Evolutionary conservation across 1,284 basidiomycete species (phyloP).

Genomic region (Cryptococcus amylolentus): DNA sequence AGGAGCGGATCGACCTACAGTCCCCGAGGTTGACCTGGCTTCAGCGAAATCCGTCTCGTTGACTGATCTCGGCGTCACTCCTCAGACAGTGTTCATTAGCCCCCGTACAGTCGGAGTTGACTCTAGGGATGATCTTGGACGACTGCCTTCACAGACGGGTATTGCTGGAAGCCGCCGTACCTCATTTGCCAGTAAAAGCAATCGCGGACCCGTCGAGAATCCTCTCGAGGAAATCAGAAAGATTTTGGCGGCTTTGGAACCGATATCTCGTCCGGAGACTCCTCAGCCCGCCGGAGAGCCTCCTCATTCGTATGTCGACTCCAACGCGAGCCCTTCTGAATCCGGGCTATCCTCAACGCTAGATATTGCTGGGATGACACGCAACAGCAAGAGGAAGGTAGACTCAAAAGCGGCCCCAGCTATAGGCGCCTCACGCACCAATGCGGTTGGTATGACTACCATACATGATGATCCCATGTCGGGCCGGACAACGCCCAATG

Average conservation of each 20-base stretch:
- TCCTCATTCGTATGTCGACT: constrained; percentile 8
- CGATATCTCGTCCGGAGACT: constrained; percentile 9
- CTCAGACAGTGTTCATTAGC: constrained; percentile 90
- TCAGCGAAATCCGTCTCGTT: constrained; percentile 55
- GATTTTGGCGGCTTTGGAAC: constrained; percentile 35
- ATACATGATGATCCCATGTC: constrained; percentile 52
- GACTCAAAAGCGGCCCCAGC: constrained; percentile 80
- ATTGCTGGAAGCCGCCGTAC: constrained; percentile 30
- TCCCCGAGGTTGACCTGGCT: constrained; percentile 26
- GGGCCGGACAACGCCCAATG: constrained; percentile 31
- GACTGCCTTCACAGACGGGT: constrained; percentile 5
- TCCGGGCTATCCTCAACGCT: constrained; percentile 31
- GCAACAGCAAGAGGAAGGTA: constrained; percentile 19
- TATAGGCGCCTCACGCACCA: constrained; percentile 71
- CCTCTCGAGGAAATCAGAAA: constrained; percentile 43
- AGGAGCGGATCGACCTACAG: constrained; percentile 11
- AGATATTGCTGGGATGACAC: constrained; percentile 25
- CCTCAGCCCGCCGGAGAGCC: constrained; percentile 2
- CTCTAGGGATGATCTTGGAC: constrained; percentile 25
- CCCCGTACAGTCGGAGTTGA: constrained; percentile 44
- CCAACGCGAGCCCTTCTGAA: constrained; percentile 29
- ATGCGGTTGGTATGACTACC: constrained; percentile 60
- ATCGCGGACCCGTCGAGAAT: constrained; percentile 32
- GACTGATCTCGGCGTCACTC: constrained; percentile 79
- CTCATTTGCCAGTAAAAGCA: constrained; percentile 38